A percentile compares a stretch with the other conserved stretches of the same genome.
Evolutionary conservation across 176 grass and related monocot species (phyloP).

Genomic region (Aegilops sharonensis): DNA sequence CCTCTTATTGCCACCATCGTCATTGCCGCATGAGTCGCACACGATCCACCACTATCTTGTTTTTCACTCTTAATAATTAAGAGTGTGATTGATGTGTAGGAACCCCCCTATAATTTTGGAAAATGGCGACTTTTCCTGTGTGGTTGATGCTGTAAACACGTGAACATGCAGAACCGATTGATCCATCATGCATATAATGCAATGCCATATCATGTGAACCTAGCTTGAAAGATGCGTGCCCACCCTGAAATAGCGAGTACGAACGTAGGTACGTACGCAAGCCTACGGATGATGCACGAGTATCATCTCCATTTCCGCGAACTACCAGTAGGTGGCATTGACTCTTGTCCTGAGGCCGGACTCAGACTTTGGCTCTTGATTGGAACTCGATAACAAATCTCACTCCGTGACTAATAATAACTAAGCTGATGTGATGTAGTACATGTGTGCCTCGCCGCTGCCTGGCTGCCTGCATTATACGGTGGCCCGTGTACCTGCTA

Average conservation of each 20-base stretch:
- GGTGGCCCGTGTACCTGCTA: conserved; percentile 28
- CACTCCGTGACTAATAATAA: conserved; percentile 16
- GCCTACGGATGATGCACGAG: neutral
- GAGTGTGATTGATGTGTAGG: too few species aligned
- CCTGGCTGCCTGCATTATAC: neutral
- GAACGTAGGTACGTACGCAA: neutral
- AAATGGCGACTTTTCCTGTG: too few species aligned
- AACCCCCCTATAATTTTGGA: too few species aligned
- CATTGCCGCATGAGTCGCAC: too few species aligned
- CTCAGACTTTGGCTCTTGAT: conserved; percentile 6
- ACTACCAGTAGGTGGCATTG: conserved; percentile 30
- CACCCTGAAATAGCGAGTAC: neutral
- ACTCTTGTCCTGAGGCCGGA: neutral
- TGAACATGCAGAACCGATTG: too few species aligned
- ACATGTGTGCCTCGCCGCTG: neutral
- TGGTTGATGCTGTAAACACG: too few species aligned
- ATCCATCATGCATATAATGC: too few species aligned
- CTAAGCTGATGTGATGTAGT: neutral
- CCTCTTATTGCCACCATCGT: too few species aligned
- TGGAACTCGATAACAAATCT: conserved; percentile 17
- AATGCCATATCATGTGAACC: neutral
- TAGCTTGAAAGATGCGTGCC: neutral
- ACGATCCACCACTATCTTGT: too few species aligned
- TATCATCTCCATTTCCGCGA: neutral
- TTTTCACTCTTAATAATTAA: too few species aligned